Percentiles rank a stretch among this genome's conserved stretches.
These are phyloP conservation scores for Acaromyces ingoldii DNA, from an alignment of 1,284 basidiomycete genomes.

Conservation along the genomic window DNA sequence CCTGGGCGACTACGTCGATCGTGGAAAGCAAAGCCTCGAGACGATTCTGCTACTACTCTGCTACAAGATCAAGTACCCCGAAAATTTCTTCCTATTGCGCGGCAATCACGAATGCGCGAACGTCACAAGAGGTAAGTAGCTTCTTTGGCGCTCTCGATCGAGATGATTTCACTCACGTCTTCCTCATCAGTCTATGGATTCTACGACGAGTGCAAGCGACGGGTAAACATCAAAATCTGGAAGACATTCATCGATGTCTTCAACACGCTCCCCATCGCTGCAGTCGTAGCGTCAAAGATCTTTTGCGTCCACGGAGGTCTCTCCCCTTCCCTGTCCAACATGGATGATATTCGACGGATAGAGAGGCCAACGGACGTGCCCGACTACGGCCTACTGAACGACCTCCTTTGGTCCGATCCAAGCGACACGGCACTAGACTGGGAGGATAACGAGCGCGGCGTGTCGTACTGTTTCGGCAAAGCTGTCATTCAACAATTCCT, in stretches of 20 bases:
- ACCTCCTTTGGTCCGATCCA: slow-evolving; percentile 96
- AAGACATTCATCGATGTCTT: slow-evolving; percentile 97
- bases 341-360: slow-evolving; percentile 99
- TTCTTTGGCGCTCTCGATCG: not conserved
- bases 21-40: slow-evolving; percentile 96
- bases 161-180: slow-evolving; percentile 10
- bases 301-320: slow-evolving; percentile 99
- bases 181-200: slow-evolving; percentile 99
- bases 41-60: slow-evolving; percentile 93
- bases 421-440: slow-evolving; percentile 95
- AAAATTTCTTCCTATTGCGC: slow-evolving; percentile 96
- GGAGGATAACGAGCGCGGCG: slow-evolving; percentile 99
- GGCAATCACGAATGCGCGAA: slow-evolving; percentile 99
- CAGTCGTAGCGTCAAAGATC: slow-evolving; percentile 98
- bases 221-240: slow-evolving; percentile 99
- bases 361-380: slow-evolving; percentile 97
- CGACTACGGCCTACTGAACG: slow-evolving; percentile 96
- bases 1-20: slow-evolving; percentile 96
- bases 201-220: slow-evolving; percentile 97
- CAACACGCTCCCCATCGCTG: slow-evolving; percentile 96
- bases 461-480: slow-evolving; percentile 98
- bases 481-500: slow-evolving; percentile 94
- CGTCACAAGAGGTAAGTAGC: slow-evolving; percentile 79
- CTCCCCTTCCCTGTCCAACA: slow-evolving; percentile 91
- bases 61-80: slow-evolving; percentile 96